These are phyloP conservation scores for Podila epigama DNA, from an alignment of 192 early-diverging fungal genomes.

Conservation along the genomic window DNA sequence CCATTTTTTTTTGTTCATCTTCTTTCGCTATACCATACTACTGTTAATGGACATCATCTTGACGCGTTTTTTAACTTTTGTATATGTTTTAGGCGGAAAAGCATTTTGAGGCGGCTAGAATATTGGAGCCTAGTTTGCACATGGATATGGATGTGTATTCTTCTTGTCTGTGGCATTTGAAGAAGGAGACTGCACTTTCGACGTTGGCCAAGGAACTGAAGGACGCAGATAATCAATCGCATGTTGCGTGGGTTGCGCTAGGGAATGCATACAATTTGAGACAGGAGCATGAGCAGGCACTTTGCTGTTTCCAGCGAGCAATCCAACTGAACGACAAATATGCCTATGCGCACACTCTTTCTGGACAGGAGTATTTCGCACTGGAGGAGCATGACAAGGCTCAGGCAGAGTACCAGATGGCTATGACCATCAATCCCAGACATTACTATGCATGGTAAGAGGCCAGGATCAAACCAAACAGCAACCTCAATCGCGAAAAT, in stretches of 20 bases:
- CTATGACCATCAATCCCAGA: slow-evolving; percentile 73
- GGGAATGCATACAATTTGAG: slow-evolving; percentile 79
- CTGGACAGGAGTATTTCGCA: slow-evolving; percentile 82
- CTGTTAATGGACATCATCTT: background rate
- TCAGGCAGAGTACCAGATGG: slow-evolving; percentile 72
- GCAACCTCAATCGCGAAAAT: background rate
- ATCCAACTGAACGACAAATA: slow-evolving; percentile 72
- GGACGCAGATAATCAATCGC: slow-evolving; percentile 65
- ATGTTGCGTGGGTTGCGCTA: slow-evolving; percentile 84
- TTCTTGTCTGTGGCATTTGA: slow-evolving; percentile 86
- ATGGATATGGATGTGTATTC: slow-evolving; percentile 88
- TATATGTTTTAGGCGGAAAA: slow-evolving; percentile 55
- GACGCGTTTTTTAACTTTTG: background rate
- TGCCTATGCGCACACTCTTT: slow-evolving; percentile 85
- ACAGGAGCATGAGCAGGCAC: slow-evolving; percentile 76
- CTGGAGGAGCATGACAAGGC: slow-evolving; percentile 81
- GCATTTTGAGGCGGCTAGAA: slow-evolving; percentile 60
- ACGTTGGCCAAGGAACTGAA: slow-evolving; percentile 80
- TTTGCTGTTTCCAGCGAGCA: slow-evolving; percentile 79
- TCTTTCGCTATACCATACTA: background rate
- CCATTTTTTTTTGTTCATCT: background rate
- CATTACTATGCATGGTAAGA: slow-evolving; percentile 88
- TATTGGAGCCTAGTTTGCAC: slow-evolving; percentile 73
- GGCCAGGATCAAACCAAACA: background rate
- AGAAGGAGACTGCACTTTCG: slow-evolving; percentile 73